These are phyloP conservation scores for Neonectria magnoliae DNA, from an alignment of 2,329 filamentous ascomycete species.

Conservation along the genomic window DNA sequence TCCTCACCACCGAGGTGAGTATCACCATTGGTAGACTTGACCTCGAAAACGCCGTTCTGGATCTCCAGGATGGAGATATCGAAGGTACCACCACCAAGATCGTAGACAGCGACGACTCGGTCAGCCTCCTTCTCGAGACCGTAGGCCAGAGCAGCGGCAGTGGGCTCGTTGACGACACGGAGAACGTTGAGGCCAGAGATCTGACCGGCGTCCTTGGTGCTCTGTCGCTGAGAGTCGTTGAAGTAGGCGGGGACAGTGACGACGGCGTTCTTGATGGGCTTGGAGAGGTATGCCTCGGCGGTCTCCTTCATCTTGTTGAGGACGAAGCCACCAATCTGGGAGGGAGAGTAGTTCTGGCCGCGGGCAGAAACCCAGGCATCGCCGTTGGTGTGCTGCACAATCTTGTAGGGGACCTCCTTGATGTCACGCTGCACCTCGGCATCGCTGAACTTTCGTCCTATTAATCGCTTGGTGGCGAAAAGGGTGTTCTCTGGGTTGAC, in stretches of 20 bases:
- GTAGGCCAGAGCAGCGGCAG: slow-evolving; percentile 93
- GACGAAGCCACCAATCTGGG: slow-evolving; percentile 97
- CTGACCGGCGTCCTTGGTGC: slow-evolving; percentile 97
- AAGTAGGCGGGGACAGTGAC: slow-evolving; percentile 98
- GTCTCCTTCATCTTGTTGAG: slow-evolving; percentile 99
- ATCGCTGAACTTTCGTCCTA: slow-evolving; percentile 96
- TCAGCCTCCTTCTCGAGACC: slow-evolving; percentile 95
- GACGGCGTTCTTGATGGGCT: slow-evolving; percentile 92
- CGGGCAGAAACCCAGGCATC: slow-evolving; percentile 96
- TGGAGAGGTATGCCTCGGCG: slow-evolving; percentile 90
- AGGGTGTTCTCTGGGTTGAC: slow-evolving; percentile 99
- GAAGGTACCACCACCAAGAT: slow-evolving; percentile 98
- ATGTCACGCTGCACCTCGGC: slow-evolving; percentile 94
- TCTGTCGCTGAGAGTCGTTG: slow-evolving; percentile 98
- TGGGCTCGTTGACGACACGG: slow-evolving; percentile 98
- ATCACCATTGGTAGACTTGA: slow-evolving; percentile 99
- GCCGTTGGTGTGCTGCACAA: slow-evolving; percentile 94
- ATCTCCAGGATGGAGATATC: slow-evolving; percentile 99
- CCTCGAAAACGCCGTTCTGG: slow-evolving; percentile 97
- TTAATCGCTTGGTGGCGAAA: slow-evolving; percentile 98
- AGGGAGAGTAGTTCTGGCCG: slow-evolving; percentile 95
- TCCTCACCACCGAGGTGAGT: slow-evolving; percentile 98
- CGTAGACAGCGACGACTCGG: slow-evolving; percentile 92
- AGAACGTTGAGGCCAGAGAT: slow-evolving; percentile 96
- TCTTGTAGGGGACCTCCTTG: slow-evolving; percentile 98